Base-by-base conservation (phyloP, 129 eudicot species). In the Flaveria sonorensis region DNA sequence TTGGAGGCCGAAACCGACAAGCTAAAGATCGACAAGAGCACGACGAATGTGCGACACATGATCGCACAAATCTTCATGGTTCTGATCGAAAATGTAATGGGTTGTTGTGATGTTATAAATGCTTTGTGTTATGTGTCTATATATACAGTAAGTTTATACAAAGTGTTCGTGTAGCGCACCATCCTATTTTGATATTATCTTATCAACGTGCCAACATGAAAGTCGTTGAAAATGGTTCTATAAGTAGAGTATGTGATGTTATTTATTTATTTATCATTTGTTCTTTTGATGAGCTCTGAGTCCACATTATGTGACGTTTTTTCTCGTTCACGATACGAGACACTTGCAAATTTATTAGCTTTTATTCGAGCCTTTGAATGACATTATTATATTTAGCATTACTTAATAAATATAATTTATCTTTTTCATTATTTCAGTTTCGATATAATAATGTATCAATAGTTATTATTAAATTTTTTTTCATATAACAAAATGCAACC, bases 201-300 rank as follows among this genome's bases (percentile, higher is more conserved):
- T 45, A 47, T 43, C 83, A 79, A 79, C 83, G 83, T 79, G 83
- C 83, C 59, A 72, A 28, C 78, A 63, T 72, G 83, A 72, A 72
- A 16, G 42, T 61, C 77, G 16, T 45, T 46, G 28, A 16, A 18
- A 42, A 0, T 6, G n/a, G 23, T n/a, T 12, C 0, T 28, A 48
- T 12, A 14, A 48, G 55, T 48, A 45, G 7, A 7, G 48, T 45
- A 45, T 45, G 48, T 45, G 48, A 45, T 45, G 48, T 45, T 45
- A 11, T 45, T 45, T 45, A 8, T 9, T 10, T 45, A 11, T 45
- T 45, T 45, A 45, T 45, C 7, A 45, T 45, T 45, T 45, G 14
- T 45, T 32, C 12, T 8, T 11, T 45, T 45, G 48, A 45, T 45
- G 48, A 45, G 13, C 3, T 45, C 10, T 45, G 48, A 45, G 48